Conservation (phyloP, 768 basidiomycete species). For the Mycena vitilis region DNA sequence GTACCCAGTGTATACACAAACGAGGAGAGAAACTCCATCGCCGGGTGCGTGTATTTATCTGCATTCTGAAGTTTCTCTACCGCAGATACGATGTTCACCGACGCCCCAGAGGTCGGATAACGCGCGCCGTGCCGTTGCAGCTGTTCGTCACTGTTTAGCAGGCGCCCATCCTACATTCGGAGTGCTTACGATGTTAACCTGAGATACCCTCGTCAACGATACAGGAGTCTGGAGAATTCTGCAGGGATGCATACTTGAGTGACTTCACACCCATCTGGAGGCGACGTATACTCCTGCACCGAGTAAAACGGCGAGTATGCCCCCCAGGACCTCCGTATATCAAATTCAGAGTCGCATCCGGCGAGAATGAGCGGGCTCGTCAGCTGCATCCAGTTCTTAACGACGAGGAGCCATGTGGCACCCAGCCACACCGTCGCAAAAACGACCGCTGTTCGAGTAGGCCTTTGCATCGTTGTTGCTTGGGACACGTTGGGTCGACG, state of each 20-base stretch:
- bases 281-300: slow-evolving; percentile 54
- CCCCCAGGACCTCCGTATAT: slow-evolving; percentile 57
- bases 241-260: slow-evolving; percentile 58
- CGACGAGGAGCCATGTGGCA: slow-evolving; percentile 15
- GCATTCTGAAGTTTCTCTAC: slow-evolving; percentile 67
- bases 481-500: not conserved
- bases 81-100: slow-evolving; percentile 55
- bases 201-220: slow-evolving; percentile 8
- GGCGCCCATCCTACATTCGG: not conserved
- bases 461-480: not conserved
- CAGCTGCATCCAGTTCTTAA: slow-evolving; percentile 15
- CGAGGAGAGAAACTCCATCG: slow-evolving; percentile 66
- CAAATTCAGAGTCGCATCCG: not conserved
- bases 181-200: slow-evolving; percentile 72
- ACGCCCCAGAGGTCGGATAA: slow-evolving; percentile 70
- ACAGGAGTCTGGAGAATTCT: too few species aligned
- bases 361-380: not conserved
- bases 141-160: slow-evolving; percentile 47
- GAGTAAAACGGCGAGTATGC: slow-evolving; percentile 73
- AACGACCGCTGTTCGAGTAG: not conserved
- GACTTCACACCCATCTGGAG: slow-evolving; percentile 62
- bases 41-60: slow-evolving; percentile 54
- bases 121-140: slow-evolving; percentile 86
- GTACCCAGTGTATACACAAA: slow-evolving; percentile 70
- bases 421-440: slow-evolving; percentile 25